A percentile compares a stretch with the other conserved stretches of the same genome.
phyloP scores from a whole-genome alignment of 2,329 filamentous ascomycete genomes.

The Emergomyces africanus region DNA sequence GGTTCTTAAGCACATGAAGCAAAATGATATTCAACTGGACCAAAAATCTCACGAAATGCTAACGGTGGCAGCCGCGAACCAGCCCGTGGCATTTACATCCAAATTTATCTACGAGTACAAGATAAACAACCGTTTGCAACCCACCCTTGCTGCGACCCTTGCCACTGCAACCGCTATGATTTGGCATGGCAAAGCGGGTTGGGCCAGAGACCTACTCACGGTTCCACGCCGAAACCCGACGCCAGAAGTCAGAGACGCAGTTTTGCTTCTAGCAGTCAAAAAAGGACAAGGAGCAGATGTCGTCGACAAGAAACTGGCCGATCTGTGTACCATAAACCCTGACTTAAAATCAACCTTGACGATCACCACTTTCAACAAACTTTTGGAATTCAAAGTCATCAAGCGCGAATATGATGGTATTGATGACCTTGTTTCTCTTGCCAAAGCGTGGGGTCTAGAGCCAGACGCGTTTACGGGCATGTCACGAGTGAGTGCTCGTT shows the following conservation, averaged over 20 bases:
- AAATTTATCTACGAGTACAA: constrained; percentile 51
- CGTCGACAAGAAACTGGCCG: constrained; percentile 57
- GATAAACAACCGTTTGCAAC: constrained; percentile 32
- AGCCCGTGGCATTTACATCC: constrained; percentile 46
- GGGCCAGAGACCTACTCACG: constrained; percentile 50
- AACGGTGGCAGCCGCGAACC: constrained; percentile 48
- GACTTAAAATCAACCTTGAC: constrained; percentile 43
- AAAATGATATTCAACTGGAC: constrained; percentile 23
- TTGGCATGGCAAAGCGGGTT: constrained; percentile 46
- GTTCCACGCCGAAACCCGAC: constrained; percentile 31
- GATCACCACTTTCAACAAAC: constrained; percentile 59
- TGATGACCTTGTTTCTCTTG: constrained; percentile 58
- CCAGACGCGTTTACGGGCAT: constrained; percentile 59
- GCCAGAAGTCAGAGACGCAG: constrained; percentile 55
- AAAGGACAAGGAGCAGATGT: constrained; percentile 60
- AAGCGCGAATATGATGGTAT: constrained; percentile 57
- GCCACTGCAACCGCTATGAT: constrained; percentile 50
- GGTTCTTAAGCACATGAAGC: constrained; percentile 12
- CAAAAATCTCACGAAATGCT: constrained; percentile 37
- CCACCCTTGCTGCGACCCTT: constrained; percentile 37
- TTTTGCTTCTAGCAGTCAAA: constrained; percentile 63
- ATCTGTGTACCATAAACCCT: constrained; percentile 43
- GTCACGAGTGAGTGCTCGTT: constrained; percentile 61
- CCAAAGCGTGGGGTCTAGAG: constrained; percentile 49
- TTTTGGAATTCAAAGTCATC: constrained; percentile 62